These are phyloP conservation scores for Tagetes patula DNA, from an alignment of 129 eudicot genomes.

Conservation along the genomic window DNA sequence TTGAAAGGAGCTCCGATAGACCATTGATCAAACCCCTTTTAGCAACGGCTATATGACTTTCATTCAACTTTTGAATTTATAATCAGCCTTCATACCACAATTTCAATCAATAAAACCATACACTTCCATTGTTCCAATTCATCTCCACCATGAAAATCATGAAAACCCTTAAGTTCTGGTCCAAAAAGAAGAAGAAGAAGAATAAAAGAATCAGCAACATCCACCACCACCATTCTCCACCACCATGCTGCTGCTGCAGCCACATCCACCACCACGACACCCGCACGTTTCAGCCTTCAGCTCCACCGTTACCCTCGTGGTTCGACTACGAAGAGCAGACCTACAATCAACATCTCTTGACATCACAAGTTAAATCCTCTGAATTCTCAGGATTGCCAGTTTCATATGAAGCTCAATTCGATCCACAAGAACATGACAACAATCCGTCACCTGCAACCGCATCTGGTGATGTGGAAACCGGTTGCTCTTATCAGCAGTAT, in stretches of 20 bases:
- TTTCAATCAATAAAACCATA: constrained; percentile 7
- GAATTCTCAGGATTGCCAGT: not conserved
- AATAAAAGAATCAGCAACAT: constrained; percentile 23
- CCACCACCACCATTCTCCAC: constrained; percentile 19
- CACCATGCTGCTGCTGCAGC: constrained; percentile 35
- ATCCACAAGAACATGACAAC: constrained; percentile 12
- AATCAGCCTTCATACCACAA: not conserved
- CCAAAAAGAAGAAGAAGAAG: constrained; percentile 55
- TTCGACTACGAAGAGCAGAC: constrained; percentile 45
- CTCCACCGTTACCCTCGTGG: constrained; percentile 69
- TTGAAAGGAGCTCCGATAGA: constrained; percentile 17
- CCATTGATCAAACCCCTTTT: constrained; percentile 7
- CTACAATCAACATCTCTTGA: constrained; percentile 26
- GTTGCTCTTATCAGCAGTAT: constrained; percentile 45
- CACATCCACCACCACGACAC: constrained; percentile 27
- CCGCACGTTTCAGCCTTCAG: constrained; percentile 52
- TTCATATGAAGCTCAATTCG: constrained; percentile 26
- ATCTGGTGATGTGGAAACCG: constrained; percentile 17
- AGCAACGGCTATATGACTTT: constrained; percentile 27
- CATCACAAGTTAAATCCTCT: not conserved
- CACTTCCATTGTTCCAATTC: not conserved
- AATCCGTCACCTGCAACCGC: not conserved
- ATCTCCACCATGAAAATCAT: constrained; percentile 50
- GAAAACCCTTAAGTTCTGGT: constrained; percentile 73
- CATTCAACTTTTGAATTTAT: constrained; percentile 20